Evolutionary conservation across 164 flowering plant genomes (phyloP), one percentile per base, ranked within the genome.

Genomic region (Vitis rupestris): DNA sequence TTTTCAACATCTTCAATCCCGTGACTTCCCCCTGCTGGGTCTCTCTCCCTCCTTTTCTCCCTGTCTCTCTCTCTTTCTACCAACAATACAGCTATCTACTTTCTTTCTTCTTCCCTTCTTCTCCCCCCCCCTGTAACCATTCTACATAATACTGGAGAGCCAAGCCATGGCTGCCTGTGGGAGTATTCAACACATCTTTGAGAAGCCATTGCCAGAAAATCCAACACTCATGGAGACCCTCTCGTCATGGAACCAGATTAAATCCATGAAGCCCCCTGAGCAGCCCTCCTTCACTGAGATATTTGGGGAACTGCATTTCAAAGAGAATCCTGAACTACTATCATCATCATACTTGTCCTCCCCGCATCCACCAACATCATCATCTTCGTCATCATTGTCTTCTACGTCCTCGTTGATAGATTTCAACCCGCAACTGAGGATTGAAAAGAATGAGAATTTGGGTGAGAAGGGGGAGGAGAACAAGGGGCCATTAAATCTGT

Each of bases 281-380:
- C 77, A 76, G 15, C 50, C 63, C 11, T 79, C 90, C 1, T 78
- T 83, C 65, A 81, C 93, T n/a, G 95, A 93, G 71, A 74, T 91
- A 65, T 87, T 93, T 54, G 95, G 91, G 2, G 98, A 90, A 70
- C 88, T 93, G 48, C 88, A 88, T 72, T 86, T 88, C 81, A 74
- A 85, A 64, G 89, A 88, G 47, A 73, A 66, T 29, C 49, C 78
- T 13, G 57, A 75, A 3, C 19, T 60, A 10, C 13, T 71, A 13
- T 23, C 81, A 8, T 65, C 66, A 15, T 57, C 71, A 2, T 58
- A 70, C 27, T 64, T 68, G 27, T 37, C 67, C 14, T 56, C 57
- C 14, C 49, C 63, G 27, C 27, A 23, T 1, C 27, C 27, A 23
- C 27, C 27, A 23, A 1, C 27, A 23, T 23, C 50, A 64, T 50